Base-by-base conservation (phyloP, 208 protist species). In the Leptomonas pyrrhocoris region DNA sequence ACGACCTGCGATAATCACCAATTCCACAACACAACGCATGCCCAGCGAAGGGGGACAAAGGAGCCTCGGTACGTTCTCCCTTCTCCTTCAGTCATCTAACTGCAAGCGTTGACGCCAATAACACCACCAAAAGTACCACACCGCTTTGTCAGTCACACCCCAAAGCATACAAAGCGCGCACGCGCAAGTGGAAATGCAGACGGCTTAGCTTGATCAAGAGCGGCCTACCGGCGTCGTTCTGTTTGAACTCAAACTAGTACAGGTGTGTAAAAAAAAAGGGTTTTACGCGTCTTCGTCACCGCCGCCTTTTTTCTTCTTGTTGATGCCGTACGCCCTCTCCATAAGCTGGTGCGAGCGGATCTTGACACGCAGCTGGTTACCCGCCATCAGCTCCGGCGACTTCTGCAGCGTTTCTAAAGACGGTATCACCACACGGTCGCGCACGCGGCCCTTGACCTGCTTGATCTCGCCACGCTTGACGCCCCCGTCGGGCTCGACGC, bases 301-400 rank as follows among this genome's bases (percentile, higher is more conserved):
- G 49, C 58, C 68, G 25, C 65, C 69, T 42, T 84, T 85, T 61
- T 95, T 93, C 73, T 86, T 86, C 78, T 90, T 93, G 28, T 85
- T 76, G 27, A 88, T 71, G 19, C 75, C 59, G 73, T 85, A 93
- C 46, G 60, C 48, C 74, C 90, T 77, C 59, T 94, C 78, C 45
- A 94, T 68, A 28, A 81, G 74, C 43, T 92, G 75, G 45, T 85
- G 59, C 12, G 79, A 83, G 23, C 53, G 50, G n/a, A 90, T 48
- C 31, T 66, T 54, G 23, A 60, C 74, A 8, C 73, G 77, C 12
- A 73, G 55, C 58, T 72, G 79, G 71, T 68, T 86, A 15, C 66
- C 73, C 16, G 78, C 72, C 54, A 68, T 78, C 59, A 92, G 54
- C 67, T 90, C 79, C 8, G 84, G 79, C 8, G 66, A 71, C 73